phyloP scores from a whole-genome alignment of 2,329 filamentous ascomycete species.

The Pseudogymnoascus sp. region DNA sequence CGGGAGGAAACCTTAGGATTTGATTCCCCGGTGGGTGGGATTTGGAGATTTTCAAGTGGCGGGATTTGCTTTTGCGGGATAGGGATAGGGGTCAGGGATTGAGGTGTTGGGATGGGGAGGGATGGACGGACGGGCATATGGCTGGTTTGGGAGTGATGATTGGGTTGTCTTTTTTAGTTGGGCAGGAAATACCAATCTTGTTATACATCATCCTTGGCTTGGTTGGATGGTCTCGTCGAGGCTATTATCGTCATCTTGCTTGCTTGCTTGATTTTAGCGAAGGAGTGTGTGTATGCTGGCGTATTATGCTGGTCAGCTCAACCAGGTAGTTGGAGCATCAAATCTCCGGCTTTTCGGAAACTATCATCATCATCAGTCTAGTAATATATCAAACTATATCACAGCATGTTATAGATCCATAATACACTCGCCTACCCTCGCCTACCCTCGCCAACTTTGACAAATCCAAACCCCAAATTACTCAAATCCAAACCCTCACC shows the following conservation, averaged over 20 bases:
- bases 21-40: not conserved
- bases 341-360: not conserved
- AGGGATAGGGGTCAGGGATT: not conserved
- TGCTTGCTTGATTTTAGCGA: not conserved
- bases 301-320: not conserved
- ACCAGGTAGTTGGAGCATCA: not conserved
- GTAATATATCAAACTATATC: not conserved
- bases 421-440: not conserved
- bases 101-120: not conserved
- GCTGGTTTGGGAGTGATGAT: not conserved
- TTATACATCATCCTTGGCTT: not conserved
- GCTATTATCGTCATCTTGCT: not conserved
- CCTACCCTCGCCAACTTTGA: not conserved
- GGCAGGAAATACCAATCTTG: constrained; percentile 5
- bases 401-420: not conserved
- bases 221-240: not conserved
- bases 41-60: not conserved
- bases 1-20: constrained; percentile 15
- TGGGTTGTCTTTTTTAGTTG: not conserved
- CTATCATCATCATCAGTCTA: not conserved
- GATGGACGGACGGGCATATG: not conserved
- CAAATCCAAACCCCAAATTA: not conserved
- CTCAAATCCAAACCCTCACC: not conserved
- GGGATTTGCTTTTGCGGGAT: not conserved
- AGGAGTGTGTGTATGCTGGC: not conserved